A percentile compares a stretch with the other conserved stretches of the same genome.
Conservation (phyloP, 768 basidiomycete species). For the Leccinum imitatum region DNA sequence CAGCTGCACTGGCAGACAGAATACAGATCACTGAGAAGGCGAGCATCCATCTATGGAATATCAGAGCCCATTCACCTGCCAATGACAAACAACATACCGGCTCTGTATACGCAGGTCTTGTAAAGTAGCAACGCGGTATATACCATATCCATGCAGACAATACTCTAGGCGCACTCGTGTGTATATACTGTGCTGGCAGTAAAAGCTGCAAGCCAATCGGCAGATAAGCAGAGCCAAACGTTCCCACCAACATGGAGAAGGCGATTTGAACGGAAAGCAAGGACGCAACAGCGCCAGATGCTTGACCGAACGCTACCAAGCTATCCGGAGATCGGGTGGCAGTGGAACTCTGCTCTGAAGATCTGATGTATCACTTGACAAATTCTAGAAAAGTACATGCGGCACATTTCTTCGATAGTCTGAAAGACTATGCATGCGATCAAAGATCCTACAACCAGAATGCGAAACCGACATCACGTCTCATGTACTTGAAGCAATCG, state of each 20-base stretch:
- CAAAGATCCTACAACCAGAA: constrained; percentile 66
- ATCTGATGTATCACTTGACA: constrained; percentile 29
- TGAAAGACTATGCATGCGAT: constrained; percentile 92
- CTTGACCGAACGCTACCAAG: constrained; percentile 33
- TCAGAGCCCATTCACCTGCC: constrained; percentile 1
- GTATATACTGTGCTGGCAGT: constrained; percentile 66
- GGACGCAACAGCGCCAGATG: constrained; percentile 52
- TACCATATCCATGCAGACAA: constrained; percentile 83
- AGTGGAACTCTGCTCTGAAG: constrained; percentile 2
- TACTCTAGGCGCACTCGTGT: constrained; percentile 78
- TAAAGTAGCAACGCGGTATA: constrained; percentile 74
- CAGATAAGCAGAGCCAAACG: constrained; percentile 77
- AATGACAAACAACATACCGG: constrained; percentile 38
- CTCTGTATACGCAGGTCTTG: constrained; percentile 70
- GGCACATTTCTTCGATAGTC: constrained; percentile 90
- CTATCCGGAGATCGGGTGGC: not conserved
- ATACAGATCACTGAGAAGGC: constrained; percentile 71
- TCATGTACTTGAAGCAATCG: constrained; percentile 53
- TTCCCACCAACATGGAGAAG: constrained; percentile 65
- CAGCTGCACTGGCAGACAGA: constrained; percentile 38
- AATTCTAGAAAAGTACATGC: constrained; percentile 82
- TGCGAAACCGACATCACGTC: not conserved
- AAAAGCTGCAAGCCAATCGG: constrained; percentile 65
- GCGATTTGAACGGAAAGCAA: constrained; percentile 66
- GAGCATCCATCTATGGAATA: constrained; percentile 65